These are phyloP conservation scores for Agarophyton chilense DNA, from an alignment of 23 red algal genomes.

Conservation along the genomic window DNA sequence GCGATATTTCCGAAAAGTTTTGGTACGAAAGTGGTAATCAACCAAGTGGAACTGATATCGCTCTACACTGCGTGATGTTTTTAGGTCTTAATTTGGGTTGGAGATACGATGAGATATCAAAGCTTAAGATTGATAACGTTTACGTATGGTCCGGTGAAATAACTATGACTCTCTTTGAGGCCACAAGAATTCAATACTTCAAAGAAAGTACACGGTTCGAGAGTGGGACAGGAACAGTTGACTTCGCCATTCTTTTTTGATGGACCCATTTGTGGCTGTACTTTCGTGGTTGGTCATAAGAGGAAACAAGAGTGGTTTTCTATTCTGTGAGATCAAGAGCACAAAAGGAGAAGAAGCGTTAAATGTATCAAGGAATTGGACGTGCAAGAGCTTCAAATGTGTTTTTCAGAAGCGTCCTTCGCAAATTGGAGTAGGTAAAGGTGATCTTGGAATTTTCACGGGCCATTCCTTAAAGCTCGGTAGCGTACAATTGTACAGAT, in stretches of 20 bases:
- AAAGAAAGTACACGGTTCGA: background rate
- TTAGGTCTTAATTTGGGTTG: no score
- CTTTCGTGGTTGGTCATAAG: background rate
- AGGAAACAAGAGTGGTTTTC: background rate
- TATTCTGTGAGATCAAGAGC: background rate
- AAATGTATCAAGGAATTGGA: background rate
- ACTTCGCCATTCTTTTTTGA: background rate
- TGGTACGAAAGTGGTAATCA: no score
- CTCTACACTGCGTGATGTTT: no score
- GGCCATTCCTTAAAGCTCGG: slow-evolving; percentile 2
- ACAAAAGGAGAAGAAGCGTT: background rate
- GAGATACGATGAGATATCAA: no score
- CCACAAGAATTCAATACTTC: slow-evolving; percentile 1
- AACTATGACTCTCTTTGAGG: background rate
- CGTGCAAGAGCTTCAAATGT: background rate
- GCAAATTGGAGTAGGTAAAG: background rate
- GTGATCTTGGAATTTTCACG: slow-evolving; percentile 1
- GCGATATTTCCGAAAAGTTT: no score
- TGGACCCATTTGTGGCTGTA: slow-evolving; percentile 20
- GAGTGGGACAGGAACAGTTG: background rate
- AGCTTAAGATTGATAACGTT: background rate
- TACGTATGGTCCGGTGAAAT: background rate
- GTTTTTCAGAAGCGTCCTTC: background rate
- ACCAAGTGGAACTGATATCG: no score
- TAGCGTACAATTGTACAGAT: slow-evolving; percentile 6